A percentile compares a stretch with the other conserved stretches of the same genome.
Evolutionary conservation across 148 eudicot genomes (phyloP).

Genomic region (Rhododendron vialii): DNA sequence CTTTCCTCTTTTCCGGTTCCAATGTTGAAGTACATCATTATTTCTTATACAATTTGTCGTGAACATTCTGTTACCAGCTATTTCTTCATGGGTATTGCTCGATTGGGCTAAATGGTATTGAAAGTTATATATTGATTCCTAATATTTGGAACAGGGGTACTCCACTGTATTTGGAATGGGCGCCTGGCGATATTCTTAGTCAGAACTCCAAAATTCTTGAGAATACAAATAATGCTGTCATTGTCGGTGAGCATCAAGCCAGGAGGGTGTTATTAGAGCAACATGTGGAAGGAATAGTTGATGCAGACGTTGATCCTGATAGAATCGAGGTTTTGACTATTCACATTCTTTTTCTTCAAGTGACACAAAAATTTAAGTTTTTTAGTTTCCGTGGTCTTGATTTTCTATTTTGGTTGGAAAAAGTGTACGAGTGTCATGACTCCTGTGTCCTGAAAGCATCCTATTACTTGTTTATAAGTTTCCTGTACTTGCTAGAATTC

Average conservation of each 20-base stretch:
- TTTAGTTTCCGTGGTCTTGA: not conserved
- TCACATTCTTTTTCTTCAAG: not conserved
- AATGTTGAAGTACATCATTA: not conserved
- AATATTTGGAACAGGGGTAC: conserved; percentile 49
- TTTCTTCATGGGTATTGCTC: not conserved
- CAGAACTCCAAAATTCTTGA: conserved; percentile 24
- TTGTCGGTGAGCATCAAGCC: conserved; percentile 51
- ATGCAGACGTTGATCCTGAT: conserved; percentile 69
- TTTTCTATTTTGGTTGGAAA: not conserved
- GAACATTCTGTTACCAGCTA: not conserved
- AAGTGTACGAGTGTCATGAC: not conserved
- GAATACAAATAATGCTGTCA: conserved; percentile 21
- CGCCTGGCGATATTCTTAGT: conserved; percentile 67
- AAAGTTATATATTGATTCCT: not conserved
- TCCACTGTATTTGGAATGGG: conserved; percentile 92
- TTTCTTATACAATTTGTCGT: not conserved
- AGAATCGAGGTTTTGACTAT: conserved; percentile 72
- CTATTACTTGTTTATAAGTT: not conserved
- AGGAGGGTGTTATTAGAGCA: conserved; percentile 59
- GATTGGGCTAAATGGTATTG: not conserved
- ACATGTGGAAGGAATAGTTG: conserved; percentile 44
- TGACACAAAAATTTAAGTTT: not conserved
- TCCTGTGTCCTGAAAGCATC: not conserved
- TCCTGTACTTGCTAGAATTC: not conserved
- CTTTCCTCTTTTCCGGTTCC: not conserved